Evolutionary conservation across 1,139 yeast genomes (phyloP).

Genomic region (Candida sp.): DNA sequence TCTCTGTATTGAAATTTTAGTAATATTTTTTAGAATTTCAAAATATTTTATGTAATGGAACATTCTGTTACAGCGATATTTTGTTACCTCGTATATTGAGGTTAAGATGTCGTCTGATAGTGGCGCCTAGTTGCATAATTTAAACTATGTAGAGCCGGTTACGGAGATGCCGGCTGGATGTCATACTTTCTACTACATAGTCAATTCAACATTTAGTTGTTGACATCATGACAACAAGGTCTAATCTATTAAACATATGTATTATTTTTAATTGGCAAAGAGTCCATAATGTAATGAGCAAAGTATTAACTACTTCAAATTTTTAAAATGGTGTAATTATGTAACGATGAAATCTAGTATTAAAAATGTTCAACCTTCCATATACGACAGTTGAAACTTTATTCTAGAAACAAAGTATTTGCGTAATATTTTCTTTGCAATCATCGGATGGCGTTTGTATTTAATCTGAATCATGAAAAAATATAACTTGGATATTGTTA

Average conservation of each 20-base stretch:
- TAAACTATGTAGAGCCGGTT: too few species aligned
- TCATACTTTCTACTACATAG: too few species aligned
- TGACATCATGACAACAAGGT: too few species aligned
- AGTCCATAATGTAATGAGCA: neutral
- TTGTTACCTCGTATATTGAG: neutral
- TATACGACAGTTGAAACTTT: neutral
- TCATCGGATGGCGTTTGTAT: neutral
- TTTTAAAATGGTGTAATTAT: too few species aligned
- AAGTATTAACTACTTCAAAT: neutral
- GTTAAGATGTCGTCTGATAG: neutral
- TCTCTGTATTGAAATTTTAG: neutral
- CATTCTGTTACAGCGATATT: neutral
- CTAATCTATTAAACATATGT: too few species aligned
- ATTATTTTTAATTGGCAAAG: neutral
- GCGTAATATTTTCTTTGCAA: too few species aligned
- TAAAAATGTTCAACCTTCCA: neutral
- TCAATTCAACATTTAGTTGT: too few species aligned
- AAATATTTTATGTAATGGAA: neutral
- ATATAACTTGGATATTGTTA: neutral
- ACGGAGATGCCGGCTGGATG: too few species aligned
- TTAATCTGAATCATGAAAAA: neutral
- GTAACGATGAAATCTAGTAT: too few species aligned
- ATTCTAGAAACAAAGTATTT: neutral
- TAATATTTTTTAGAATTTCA: neutral
- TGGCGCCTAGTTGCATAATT: neutral